Conservation (phyloP, 129 eudicot genomes). For the Arctium minus region DNA sequence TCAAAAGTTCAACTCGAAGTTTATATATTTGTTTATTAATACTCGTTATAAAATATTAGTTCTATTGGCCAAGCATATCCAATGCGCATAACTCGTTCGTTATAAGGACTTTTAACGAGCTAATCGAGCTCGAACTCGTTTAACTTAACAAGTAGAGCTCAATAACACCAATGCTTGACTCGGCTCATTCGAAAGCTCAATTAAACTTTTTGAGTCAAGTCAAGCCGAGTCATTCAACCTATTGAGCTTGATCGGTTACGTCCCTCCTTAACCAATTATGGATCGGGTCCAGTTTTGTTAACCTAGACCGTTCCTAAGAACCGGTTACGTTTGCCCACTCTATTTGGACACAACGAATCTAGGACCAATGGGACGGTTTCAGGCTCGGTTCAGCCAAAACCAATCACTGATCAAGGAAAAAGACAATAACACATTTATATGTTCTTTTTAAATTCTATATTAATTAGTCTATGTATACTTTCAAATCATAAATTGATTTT, state of each 20-base stretch:
- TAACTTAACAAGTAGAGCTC: no score
- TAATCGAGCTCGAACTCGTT: no score
- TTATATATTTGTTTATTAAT: no score
- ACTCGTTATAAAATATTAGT: no score
- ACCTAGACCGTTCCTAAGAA: background rate
- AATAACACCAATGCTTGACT: no score
- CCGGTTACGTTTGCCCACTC: background rate
- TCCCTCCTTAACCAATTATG: background rate
- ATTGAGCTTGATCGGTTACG: background rate
- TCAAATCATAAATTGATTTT: background rate
- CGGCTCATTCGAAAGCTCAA: no score
- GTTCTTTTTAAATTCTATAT: background rate
- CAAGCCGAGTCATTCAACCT: background rate
- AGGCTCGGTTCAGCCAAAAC: no score
- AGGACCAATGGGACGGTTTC: background rate
- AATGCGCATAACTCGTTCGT: no score
- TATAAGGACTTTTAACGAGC: no score
- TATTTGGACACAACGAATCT: background rate
- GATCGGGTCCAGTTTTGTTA: background rate
- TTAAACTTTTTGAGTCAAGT: no score
- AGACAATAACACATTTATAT: background rate
- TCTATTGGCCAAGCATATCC: no score
- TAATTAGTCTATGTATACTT: background rate
- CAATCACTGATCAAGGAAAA: background rate
- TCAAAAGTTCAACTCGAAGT: no score